Base-by-base conservation (phyloP, 331 rosid genomes). In the Telfairia occidentalis region DNA sequence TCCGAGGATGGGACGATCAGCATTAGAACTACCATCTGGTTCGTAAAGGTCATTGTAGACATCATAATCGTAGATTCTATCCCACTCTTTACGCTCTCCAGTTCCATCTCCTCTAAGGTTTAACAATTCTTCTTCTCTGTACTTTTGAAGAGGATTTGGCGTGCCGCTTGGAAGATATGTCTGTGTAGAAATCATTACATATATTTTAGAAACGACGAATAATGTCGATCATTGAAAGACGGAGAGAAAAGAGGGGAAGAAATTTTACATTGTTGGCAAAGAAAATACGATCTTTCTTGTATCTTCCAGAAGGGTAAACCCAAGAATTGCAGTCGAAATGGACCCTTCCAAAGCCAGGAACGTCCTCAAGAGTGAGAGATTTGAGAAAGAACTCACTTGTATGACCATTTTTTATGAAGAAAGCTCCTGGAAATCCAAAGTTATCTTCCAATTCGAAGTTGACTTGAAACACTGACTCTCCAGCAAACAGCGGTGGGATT, bases 51-150 rank as follows among this genome's bases (percentile, higher is more conserved):
- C 83, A 30, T 84, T 84, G 43, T 84, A 84, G 34, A 16, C 74
- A 2, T 57, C 87, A 42, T 84, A 84, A 76, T 74, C 87, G 26
- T 84, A 84, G 30, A 81, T 65, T 59, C 85, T 84, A 67, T 84
- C 87, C 87, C 83, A 81, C 65, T 72, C 79, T 70, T 73, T 18
- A 37, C 74, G 87, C 75, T 84, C 80, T 29, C 83, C 77, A 11
- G 9, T 73, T 34, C 67, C 81, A 50, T 81, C 74, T 55, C 87
- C 87, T 73, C 87, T 48, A 4, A 69, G 30, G 32, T 69, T 69
- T 15, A 21, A 1, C 2, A 69, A 1, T 9, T 69, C 74, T 26
- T 69, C 74, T 24, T 69, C 74, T 69, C 75, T 28, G 0, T 70
- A 70, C 57, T 45, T 70, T 18, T 58, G 75, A 45, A 70, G 75